Evolutionary conservation across 177 flowering plant genomes (phyloP), one percentile per base, ranked within the genome.

Genomic region (Tripterygium wilfordii): DNA sequence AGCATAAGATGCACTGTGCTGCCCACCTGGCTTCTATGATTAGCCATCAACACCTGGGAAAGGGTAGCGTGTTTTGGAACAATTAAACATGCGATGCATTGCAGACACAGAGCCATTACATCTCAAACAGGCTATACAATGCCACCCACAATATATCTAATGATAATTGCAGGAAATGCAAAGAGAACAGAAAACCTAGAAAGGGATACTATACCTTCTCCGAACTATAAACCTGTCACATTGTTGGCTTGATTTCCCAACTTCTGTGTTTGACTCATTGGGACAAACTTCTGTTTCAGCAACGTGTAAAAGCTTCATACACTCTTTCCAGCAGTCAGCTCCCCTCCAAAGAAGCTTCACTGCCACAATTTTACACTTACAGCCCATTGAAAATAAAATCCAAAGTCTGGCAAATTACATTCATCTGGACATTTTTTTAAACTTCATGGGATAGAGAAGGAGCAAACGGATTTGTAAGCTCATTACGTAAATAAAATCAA

Each of bases 341-440:
- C 85, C 96, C 48, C 46, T 64, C 96, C 94, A 86, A 20, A 88
- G 83, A 68, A 72, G 96, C 63, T 92, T 92, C 25, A 67, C 99
- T 92, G 82, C 61, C 23, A 56, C 32, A 54, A 54, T 35, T 19
- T 36, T 39, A 63, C 24, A 21, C 26, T 36, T 29, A 43, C 30
- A 24, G 3, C 19, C 26, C 0, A 46, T 15, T 9, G 16, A 18
- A 0, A 16, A 8, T 13, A 51, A 21, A 22, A 37, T 14, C 33
- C 14, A 36, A 22, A 20, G 13, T 8, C 5, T 13, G 32, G 27
- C 19, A 37, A 23, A 28, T 0, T 25, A 35, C 31, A 13, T 10
- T n/a, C 26, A 8, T 7, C 30, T 38, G 0, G 25, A 35, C 31
- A 13, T 10, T n/a, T 19, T 3, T 7, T 29, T 38, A 0, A 17